Base-by-base conservation (phyloP, 2,329 filamentous ascomycete genomes). In the Fusarium concolor region DNA sequence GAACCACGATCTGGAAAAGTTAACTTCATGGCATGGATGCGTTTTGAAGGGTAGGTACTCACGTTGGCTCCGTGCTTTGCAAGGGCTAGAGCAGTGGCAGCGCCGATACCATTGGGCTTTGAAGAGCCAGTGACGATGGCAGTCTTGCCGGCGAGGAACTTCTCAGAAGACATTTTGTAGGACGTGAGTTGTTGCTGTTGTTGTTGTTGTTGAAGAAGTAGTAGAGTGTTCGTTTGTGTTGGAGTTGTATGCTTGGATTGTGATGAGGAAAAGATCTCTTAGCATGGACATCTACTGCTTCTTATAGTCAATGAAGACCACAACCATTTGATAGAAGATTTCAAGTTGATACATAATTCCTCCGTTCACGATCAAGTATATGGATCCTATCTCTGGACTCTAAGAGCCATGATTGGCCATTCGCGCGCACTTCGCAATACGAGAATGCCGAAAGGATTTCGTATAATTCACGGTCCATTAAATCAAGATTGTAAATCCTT, bases 71-170 rank as follows among this genome's bases (percentile, higher is more conserved):
- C 58, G 15, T 61, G 33, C 17, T 41, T 61, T 15, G 58, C 58
- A 0, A 62, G 39, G 0, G 39, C n/a, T 5, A 62, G 35, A 0
- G 58, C 58, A 26, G 56, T 62, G 10, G 56, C 39, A 2, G 58
- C 58, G 2, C 58, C 58, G 0, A 62, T 62, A 0, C 58, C 58
- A 15, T 62, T 62, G 3, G 39, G 33, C 31, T 63, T 62, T 0
- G 58, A 73, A 5, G 68, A 62, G 15, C 71, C 71, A 3, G 71
- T 73, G 11, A 73, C 71, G 3, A 73, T 69, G 53, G 72, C 73
- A 22, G 58, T 62, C 59, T 74, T 75, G 54, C 73, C 72, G 2
- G 55, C 50, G 11, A 75, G 56, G 6, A 70, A 68, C 15, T 74
- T 58, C 28, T 70, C 73, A 2, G 37, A 73, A 66, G 45, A 56